These are phyloP conservation scores for Adansonia rubrostipa DNA, from an alignment of 441 rosid genomes.

Conservation along the genomic window DNA sequence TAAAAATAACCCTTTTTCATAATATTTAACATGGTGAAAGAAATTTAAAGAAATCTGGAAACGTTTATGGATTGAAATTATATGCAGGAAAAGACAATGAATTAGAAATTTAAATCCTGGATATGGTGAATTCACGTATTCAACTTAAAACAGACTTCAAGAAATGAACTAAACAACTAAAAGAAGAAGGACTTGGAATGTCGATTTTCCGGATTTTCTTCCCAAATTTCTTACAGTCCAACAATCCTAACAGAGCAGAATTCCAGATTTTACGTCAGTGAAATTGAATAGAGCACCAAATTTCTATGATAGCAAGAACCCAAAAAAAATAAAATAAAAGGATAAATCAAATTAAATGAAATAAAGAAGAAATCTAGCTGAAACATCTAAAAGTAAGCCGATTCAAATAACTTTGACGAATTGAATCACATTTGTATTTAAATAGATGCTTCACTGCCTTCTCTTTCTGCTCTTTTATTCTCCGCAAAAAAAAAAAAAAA, in stretches of 20 bases:
- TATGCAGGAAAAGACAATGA: neutral
- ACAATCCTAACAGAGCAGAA: neutral
- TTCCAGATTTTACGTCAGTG: conserved; percentile 1
- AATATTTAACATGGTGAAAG: neutral
- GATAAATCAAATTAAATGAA: neutral
- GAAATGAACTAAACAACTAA: neutral
- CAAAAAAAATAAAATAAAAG: neutral
- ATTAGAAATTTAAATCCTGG: neutral
- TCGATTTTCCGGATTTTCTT: neutral
- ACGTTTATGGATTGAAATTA: neutral
- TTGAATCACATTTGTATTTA: neutral
- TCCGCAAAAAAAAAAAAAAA: neutral
- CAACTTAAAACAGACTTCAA: neutral
- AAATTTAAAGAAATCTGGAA: neutral
- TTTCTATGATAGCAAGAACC: neutral
- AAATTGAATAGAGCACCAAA: conserved; percentile 3
- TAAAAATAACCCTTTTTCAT: neutral
- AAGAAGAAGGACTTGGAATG: neutral
- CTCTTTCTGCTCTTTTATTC: neutral
- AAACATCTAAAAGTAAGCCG: neutral
- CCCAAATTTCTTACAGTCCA: conserved; percentile 13
- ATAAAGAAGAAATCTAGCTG: neutral
- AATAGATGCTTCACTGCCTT: neutral
- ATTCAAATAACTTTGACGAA: neutral
- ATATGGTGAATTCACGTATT: neutral